Evolutionary conservation across 2,329 filamentous ascomycete species (phyloP), one percentile per base, ranked within the genome.

Genomic region (Stachybotrys echinatus): DNA sequence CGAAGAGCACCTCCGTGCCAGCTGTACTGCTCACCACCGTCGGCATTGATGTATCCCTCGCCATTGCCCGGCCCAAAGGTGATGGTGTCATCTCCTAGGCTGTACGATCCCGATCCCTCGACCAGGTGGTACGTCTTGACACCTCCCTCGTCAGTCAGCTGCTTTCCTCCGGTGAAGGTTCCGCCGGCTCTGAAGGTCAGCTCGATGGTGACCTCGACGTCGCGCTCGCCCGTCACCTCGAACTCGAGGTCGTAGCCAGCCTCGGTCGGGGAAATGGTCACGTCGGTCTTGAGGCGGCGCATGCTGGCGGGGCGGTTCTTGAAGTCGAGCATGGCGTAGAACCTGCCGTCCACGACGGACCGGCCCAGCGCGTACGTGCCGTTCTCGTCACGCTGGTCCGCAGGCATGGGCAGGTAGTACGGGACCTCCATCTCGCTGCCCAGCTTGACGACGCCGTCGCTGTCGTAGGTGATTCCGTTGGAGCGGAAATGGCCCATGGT

Each of bases 401-500:
- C 42, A 12, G 51, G 51, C 47, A 56, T 56, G 39, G 54, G 54
- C 6, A 54, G 52, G 42, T 53, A 56, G 51, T 56, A 56, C 12
- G 52, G 54, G 17, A 56, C 52, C 47, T 53, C 52, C 48, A 54
- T 51, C 48, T 50, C 48, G 34, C 50, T 53, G 22, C 50, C 50
- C 12, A 56, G 51, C 43, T 20, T 49, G 4, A 42, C 27, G 23
- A 48, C 39, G 20, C 51, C 51, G 12, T 52, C 40, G 8, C 10
- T 17, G 12, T 48, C 42, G 19, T 46, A 47, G 20, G 46, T 12
- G 22, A 56, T 45, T 7, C 54, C 54, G 40, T 42, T 50, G 46
- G 54, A 56, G 12, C 54, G 52, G 50, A 56, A 56, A 51, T 56
- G 54, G 8, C 54, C 54, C 54, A 56, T 56, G 48, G 52, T 52